Base-by-base conservation (phyloP, 495 filamentous ascomycete genomes). In the Trichocladium uniseriatum region DNA sequence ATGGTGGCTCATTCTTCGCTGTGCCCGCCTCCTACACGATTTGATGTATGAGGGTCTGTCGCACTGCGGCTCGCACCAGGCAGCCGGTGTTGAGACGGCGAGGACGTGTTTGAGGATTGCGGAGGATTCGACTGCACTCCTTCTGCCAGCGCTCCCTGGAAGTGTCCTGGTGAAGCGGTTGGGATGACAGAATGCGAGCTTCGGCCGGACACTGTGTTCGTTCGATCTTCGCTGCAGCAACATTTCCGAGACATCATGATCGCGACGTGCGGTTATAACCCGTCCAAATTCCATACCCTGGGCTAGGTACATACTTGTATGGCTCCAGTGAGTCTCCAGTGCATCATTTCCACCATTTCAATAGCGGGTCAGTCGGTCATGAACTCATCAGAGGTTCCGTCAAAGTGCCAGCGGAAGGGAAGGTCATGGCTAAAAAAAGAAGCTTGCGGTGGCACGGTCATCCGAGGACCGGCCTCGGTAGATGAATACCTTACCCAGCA, bases 371-470 rank as follows among this genome's bases (percentile, higher is more conserved):
- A n/a, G n/a, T n/a, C n/a, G n/a, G n/a, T n/a, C n/a, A n/a, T n/a
- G n/a, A n/a, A n/a, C n/a, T n/a, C n/a, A n/a, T n/a, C n/a, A n/a
- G n/a, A n/a, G n/a, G n/a, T n/a, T n/a, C n/a, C n/a, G n/a, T n/a
- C n/a, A n/a, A n/a, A n/a, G n/a, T n/a, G n/a, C n/a, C n/a, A n/a
- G n/a, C n/a, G n/a, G 31, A 22, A 14, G 20, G 20, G 24, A 21
- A 48, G 32, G 27, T n/a, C 34, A 10, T 22, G 14, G 42, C 53
- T 56, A 56, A 56, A 56, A 56, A 56, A 52, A 52, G 53, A 56
- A 48, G 18, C 40, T 19, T n/a, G 20, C 24, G 20, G 44, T 38
- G 38, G 38, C 38, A 34, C 29, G 10, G 38, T 11, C 3, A 35
- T 1, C 32, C 16, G 15, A 35, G 38, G 3, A 49, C 18, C 27